phyloP scores from a whole-genome alignment of 192 early-diverging fungal species.

The Gaertneriomyces semiglobifer region DNA sequence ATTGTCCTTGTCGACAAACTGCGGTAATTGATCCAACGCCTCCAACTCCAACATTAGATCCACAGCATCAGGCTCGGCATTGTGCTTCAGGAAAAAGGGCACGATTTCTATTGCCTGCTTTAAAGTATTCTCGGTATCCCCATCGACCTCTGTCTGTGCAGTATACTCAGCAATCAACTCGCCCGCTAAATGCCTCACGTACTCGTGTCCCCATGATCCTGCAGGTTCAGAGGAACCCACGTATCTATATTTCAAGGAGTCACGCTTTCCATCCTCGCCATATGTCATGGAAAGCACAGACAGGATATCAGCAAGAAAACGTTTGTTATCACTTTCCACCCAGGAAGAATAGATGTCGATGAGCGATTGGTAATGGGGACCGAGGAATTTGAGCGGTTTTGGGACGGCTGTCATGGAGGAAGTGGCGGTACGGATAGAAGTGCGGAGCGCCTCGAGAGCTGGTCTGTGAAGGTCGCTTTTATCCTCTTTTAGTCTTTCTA shows the following conservation, averaged over 20 bases:
- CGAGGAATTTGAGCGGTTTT: conserved; percentile 95
- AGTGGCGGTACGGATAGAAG: conserved; percentile 87
- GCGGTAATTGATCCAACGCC: conserved; percentile 69
- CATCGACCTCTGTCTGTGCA: conserved; percentile 59
- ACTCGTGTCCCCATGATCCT: conserved; percentile 98
- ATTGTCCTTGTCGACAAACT: conserved; percentile 89
- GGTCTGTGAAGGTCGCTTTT: conserved; percentile 75
- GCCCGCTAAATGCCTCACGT: conserved; percentile 89
- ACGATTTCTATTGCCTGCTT: conserved; percentile 79
- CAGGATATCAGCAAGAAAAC: conserved; percentile 87
- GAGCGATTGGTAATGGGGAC: conserved; percentile 76
- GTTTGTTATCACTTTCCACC: conserved; percentile 72
- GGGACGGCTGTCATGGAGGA: conserved; percentile 99
- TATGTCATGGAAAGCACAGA: conserved; percentile 98
- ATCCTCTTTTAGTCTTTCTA: conserved; percentile 83
- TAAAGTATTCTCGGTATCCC: conserved; percentile 64
- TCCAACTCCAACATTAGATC: conserved; percentile 92
- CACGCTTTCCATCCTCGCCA: conserved; percentile 77
- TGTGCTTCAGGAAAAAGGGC: conserved; percentile 94
- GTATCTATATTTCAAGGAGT: conserved; percentile 82
- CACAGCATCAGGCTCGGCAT: conserved; percentile 97
- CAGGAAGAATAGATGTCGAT: conserved; percentile 69
- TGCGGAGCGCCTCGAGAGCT: conserved; percentile 83
- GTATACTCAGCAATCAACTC: conserved; percentile 88
- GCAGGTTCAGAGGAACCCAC: conserved; percentile 71